Evolutionary conservation across 768 basidiomycete species (phyloP), one percentile per base, ranked within the genome.

Genomic region (Phaeotremella skinneri): DNA sequence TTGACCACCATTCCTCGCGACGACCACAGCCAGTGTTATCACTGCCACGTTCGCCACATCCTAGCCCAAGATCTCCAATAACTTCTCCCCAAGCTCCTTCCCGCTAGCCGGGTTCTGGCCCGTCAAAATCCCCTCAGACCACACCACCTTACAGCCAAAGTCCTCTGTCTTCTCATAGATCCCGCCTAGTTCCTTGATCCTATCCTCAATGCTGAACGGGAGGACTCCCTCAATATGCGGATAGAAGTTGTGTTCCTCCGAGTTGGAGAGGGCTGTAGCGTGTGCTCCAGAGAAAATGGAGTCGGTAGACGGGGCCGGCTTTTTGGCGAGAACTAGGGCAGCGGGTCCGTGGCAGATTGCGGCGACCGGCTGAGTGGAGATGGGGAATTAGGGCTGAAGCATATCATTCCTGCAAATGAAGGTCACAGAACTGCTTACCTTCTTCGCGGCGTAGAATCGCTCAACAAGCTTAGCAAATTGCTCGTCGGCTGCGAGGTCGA

Each of bases 271-370:
- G 26, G 83, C 86, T 0, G 88, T 89, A 51, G 79, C 79, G 16
- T 72, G 69, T 54, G 80, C 82, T 13, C 84, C 86, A 2, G 77
- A 79, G 71, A 89, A 85, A 61, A 90, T 85, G 1, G 87, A 84
- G 60, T 84, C 82, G 45, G 85, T 85, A n/a, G 81, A 70, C n/a
- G n/a, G n/a, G 4, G 78, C 77, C 61, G 85, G 84, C 5, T 80
- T 82, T 1, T 66, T 65, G 32, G 77, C 85, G 20, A 79, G 79
- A 14, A 85, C 82, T 21, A 89, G 80, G 1, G 86, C 87, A n/a
- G 84, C 87, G 52, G 88, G 83, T 14, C 88, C 89, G 77, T 90
- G 89, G 79, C 89, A 90, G 25, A 91, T 88, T 2, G 87, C 87
- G 2, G 84, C 67, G 5, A 84, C 82, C 59, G 86, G 76, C 62